These are phyloP conservation scores for Salix caprea DNA, from an alignment of 345 rosid genomes.

Conservation along the genomic window DNA sequence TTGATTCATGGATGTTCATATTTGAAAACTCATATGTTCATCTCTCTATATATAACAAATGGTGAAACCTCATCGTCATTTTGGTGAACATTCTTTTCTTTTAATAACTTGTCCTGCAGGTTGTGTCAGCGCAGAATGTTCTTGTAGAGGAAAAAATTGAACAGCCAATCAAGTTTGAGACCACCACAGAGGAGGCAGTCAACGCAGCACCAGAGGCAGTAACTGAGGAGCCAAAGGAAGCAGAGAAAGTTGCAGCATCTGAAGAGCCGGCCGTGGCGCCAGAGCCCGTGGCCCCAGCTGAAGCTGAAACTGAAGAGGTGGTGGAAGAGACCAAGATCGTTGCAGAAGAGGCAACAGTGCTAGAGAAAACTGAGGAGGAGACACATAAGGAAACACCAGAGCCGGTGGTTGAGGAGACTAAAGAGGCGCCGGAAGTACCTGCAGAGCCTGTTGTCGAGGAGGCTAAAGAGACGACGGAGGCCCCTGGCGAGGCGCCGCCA, in stretches of 20 bases:
- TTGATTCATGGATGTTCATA: neutral
- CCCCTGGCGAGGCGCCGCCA: neutral
- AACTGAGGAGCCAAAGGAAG: neutral
- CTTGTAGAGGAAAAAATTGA: conserved; percentile 37
- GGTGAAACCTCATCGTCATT: neutral
- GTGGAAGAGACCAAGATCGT: conserved; percentile 28
- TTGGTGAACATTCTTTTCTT: neutral
- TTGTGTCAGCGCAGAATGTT: conserved; percentile 44
- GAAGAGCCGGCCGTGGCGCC: neutral
- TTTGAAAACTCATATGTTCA: neutral
- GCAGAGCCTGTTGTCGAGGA: conserved; percentile 9
- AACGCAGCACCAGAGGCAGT: conserved; percentile 3
- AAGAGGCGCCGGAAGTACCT: neutral
- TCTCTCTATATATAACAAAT: neutral
- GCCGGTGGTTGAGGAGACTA: conserved; percentile 12
- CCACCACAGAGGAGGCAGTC: conserved; percentile 21
- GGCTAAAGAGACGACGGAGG: conserved; percentile 16
- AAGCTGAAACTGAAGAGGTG: conserved; percentile 28
- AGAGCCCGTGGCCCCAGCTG: conserved; percentile 1
- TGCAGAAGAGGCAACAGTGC: conserved; percentile 28
- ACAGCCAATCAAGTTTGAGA: conserved; percentile 22
- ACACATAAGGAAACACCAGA: conserved; percentile 23
- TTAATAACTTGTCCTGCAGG: conserved; percentile 25
- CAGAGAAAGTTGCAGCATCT: conserved; percentile 10
- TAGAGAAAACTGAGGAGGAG: conserved; percentile 25